Conservation (phyloP, 768 basidiomycete species). For the Dioszegia crocea region DNA sequence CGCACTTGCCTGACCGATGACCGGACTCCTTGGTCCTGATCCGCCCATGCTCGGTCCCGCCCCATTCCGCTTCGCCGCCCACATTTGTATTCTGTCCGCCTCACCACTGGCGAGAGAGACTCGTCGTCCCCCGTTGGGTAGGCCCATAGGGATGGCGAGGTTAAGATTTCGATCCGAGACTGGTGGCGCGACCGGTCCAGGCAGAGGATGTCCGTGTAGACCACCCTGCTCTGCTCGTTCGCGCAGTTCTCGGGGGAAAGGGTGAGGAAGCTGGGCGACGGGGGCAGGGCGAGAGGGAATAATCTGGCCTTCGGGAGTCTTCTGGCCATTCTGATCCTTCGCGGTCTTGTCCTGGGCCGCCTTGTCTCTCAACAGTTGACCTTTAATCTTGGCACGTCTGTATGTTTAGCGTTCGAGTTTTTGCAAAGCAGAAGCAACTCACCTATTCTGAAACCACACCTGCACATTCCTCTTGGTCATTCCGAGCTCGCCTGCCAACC, state of each 20-base stretch:
- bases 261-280: not conserved
- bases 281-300: not conserved
- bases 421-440: constrained; percentile 4
- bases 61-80: constrained; percentile 26
- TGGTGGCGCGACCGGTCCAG: not conserved
- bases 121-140: constrained; percentile 25
- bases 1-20: constrained; percentile 11
- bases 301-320: constrained; percentile 12
- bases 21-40: constrained; percentile 3
- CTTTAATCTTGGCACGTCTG: constrained; percentile 41
- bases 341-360: constrained; percentile 13
- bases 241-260: constrained; percentile 1
- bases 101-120: constrained; percentile 39
- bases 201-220: not conserved
- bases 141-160: not conserved
- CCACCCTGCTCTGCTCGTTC: not conserved
- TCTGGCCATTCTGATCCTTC: constrained; percentile 3
- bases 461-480: constrained; percentile 96
- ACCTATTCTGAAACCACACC: constrained; percentile 58
- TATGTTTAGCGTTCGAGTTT: not conserved
- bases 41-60: constrained; percentile 1
- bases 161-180: not conserved
- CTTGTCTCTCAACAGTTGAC: constrained; percentile 30
- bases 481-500: constrained; percentile 72
- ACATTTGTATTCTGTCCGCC: constrained; percentile 32